Evolutionary conservation across 768 basidiomycete species (phyloP), one percentile per base, ranked within the genome.

Genomic region (Phaeotremella fagi): DNA sequence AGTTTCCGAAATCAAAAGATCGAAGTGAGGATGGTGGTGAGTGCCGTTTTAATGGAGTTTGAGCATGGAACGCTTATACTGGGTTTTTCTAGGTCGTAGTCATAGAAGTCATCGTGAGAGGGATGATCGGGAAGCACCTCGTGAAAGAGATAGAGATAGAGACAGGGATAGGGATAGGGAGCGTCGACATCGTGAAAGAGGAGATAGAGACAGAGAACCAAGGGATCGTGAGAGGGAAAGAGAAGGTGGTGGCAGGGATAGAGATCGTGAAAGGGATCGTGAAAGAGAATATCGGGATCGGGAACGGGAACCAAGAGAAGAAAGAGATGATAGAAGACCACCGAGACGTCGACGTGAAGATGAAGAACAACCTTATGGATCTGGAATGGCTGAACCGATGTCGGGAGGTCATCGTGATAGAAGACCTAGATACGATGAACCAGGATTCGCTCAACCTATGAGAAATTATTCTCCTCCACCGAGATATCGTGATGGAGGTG

Each of bases 51-150:
- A 37, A 44, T 43, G 16, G 24, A 26, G 18, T 36, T 4, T 22
- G 29, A 15, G 29, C 25, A 23, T 15, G 28, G 14, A 45, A 33
- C 31, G 46, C 49, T 56, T 35, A 51, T 27, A n/a, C 26, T 12
- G 35, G 5, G 16, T 5, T 37, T 11, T 41, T 7, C 31, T 33
- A 63, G 61, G 50, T 22, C 59, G 64, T 41, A 49, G 61, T 26
- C 67, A 69, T 38, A 56, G 80, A 25, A 78, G 78, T 49, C 82
- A 83, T 33, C 50, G 54, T 29, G 63, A 58, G 35, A 47, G 48
- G 46, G 64, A 55, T n/a, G 47, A 50, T 14, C 45, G 60, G 31
- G 54, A 55, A 12, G 38, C 12, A 22, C 38, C 38, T 20, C 47
- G 56, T 1, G 61, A 63, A 14, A 50, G 63, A 22, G 57, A 63